Base-by-base conservation (phyloP, 129 eudicot genomes). In the Arctium minus region DNA sequence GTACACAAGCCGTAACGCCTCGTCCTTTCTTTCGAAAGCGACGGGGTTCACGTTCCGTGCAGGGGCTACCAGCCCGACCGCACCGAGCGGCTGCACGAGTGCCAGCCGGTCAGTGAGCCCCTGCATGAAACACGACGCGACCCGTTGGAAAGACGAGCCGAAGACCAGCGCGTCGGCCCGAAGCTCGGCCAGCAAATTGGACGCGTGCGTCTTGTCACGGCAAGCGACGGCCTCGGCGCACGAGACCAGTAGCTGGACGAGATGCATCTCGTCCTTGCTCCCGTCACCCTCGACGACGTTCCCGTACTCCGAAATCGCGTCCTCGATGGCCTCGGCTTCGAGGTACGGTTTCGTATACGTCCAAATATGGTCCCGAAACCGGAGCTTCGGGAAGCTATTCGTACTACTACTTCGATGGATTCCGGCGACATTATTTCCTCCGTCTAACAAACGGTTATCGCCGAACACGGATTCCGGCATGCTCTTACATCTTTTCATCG, bases 201-300 rank as follows among this genome's bases (percentile, higher is more conserved):
- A 83, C 53, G 97, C 94, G 10, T 89, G 96, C 0, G 88, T n/a
- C 64, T 88, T 91, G 56, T 93, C 96, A 0, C 97, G 87, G 36
- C 97, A 93, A 18, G 97, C 97, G 72, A 93, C 97, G 1, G 92
- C 97, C 80, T 93, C 97, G 1, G 96, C 96, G 65, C 94, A 91
- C 8, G 92, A 89, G 38, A 93, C 83, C 9, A 93, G 91, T 27
- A 82, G 87, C 85, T 91, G 96, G 30, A 93, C 96, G 17, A 93
- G 86, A 70, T 85, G 82, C 90, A 84, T 93, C 18, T 84, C 97
- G 29, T 88, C 95, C 6, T 78, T 85, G 50, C 35, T 87, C 8
- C 79, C 89, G 18, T 82, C 87, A 10, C 27, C 27, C 27, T 77
- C 91, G 30, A 70, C 82, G 0, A 44, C 13, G 4, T 82, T 75